Evolutionary conservation across 2,329 filamentous ascomycete genomes (phyloP).

Genomic region (Calonectria ilicicola): DNA sequence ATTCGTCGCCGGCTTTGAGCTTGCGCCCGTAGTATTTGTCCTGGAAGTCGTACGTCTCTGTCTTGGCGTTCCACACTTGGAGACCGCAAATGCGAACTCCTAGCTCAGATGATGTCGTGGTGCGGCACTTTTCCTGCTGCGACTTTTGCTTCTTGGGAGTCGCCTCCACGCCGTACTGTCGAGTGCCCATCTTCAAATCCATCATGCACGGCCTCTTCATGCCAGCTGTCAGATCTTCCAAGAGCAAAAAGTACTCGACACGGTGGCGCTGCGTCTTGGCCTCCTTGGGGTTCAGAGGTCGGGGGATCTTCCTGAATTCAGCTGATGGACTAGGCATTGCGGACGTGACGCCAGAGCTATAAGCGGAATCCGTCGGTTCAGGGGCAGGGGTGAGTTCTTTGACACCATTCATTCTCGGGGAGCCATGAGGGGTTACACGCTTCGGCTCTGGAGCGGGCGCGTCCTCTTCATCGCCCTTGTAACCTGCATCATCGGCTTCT

Average conservation of each 20-base stretch:
- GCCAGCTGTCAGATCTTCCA: conserved; percentile 95
- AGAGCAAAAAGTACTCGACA: conserved; percentile 90
- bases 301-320: conserved; percentile 58
- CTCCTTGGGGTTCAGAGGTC: conserved; percentile 82
- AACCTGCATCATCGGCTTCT: conserved; percentile 86
- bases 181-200: conserved; percentile 98
- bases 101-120: conserved; percentile 90
- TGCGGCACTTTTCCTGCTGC: conserved; percentile 91
- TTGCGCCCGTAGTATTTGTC: conserved; percentile 98
- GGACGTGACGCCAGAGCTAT: conserved; percentile 47
- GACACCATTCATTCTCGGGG: conserved; percentile 26
- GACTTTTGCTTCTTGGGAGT: conserved; percentile 92
- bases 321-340: conserved; percentile 52
- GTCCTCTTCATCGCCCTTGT: conserved; percentile 70
- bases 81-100: conserved; percentile 95
- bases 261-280: conserved; percentile 75
- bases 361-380: conserved; percentile 49
- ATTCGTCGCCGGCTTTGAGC: conserved; percentile 87
- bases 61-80: conserved; percentile 92
- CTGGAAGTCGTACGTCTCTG: conserved; percentile 90
- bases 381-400: conserved; percentile 18
- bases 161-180: conserved; percentile 95
- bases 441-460: conserved; percentile 9
- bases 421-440: neutral
- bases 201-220: conserved; percentile 98